These are phyloP conservation scores for Juncus inflexus DNA, from an alignment of 176 grass and related monocot species.

Conservation along the genomic window DNA sequence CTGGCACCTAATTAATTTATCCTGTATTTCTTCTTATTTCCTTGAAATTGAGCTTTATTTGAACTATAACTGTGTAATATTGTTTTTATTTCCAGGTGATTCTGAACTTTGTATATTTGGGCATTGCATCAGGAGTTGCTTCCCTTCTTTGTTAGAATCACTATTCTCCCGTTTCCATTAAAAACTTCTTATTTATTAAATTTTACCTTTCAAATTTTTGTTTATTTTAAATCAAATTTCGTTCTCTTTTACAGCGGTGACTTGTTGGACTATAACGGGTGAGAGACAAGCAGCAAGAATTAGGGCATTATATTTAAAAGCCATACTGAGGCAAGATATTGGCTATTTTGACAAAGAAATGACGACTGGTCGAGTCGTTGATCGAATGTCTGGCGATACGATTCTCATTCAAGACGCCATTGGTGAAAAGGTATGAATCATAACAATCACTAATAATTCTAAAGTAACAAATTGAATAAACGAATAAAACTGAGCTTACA, in stretches of 20 bases:
- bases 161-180: background rate
- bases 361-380: constrained; percentile 56
- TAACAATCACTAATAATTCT: background rate
- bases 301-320: constrained; percentile 46
- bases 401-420: constrained; percentile 86
- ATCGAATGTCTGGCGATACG: constrained; percentile 65
- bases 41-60: no score
- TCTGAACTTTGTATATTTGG: constrained; percentile 64
- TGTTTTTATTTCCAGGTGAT: constrained; percentile 38
- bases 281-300: constrained; percentile 62
- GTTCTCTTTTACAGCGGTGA: constrained; percentile 41
- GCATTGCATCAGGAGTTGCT: constrained; percentile 47
- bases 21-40: no score
- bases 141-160: constrained; percentile 47
- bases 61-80: no score
- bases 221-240: background rate
- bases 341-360: constrained; percentile 56
- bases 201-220: background rate
- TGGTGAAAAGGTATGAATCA: constrained; percentile 51
- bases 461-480: background rate
- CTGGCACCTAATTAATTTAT: no score
- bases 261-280: constrained; percentile 71
- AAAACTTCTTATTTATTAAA: background rate
- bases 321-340: constrained; percentile 59
- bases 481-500: background rate